Base-by-base conservation (phyloP, 1,139 yeast species). In the Suhomyces ambrosiae region DNA sequence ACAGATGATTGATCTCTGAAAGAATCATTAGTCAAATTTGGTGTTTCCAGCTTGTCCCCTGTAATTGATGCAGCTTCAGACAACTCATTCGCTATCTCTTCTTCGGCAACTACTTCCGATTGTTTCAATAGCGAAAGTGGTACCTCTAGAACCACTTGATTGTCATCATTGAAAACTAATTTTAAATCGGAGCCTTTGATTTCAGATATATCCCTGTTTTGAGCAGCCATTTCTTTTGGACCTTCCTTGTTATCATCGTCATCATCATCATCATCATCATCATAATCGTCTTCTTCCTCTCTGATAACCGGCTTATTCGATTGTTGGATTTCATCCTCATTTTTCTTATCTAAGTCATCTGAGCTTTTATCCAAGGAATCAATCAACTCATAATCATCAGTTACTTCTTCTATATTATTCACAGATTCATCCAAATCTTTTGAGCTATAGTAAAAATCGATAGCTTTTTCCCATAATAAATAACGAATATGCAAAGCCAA, bases 391-490 rank as follows among this genome's bases (percentile, higher is more conserved):
- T 56, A 65, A 37, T 69, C 75, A 38, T 67, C 72, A 18, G 59
- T 48, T 0, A 63, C 63, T 35, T 67, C 73, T 30, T 63, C 68
- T 16, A 66, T 48, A 5, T 52, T 40, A 23, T 58, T 53, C 7
- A 42, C 27, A 6, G 65, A 56, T 23, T 56, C 54, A 36, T 60
- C 66, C 36, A 61, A 58, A 24, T 54, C 61, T 33, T 57, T 52
- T 19, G 62, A 50, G 29, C 52, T 51, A 44, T 68, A 79, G 47
- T 65, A 70, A 38, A 61, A 68, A 52, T 82, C 86, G 11, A 85
- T 73, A 5, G 89, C 92, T 52, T 79, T 80, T 49, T 84, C 90
- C 80, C 87, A 85, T 17, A 85, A 63, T 13, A 84, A 71, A 48
- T 83, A 84, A 48, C 92, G 66, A 24, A 84, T 61, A 46, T 81